Base-by-base conservation (phyloP, 257 asterid genomes). In the Plantago elongata region DNA sequence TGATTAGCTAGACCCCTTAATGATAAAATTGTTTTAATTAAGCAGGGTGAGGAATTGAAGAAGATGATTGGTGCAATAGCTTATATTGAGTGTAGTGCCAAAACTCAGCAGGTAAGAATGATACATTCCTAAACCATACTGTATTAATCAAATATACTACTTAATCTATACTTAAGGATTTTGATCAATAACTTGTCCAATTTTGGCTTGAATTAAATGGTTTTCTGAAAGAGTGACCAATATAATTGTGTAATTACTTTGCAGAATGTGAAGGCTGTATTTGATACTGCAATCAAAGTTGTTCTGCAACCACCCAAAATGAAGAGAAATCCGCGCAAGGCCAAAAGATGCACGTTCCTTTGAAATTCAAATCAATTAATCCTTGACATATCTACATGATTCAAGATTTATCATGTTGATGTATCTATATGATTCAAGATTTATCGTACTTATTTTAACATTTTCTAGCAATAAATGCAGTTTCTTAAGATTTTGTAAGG, bases 81-180 rank as follows among this genome's bases (percentile, higher is more conserved):
- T 66, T 90, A 87, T 72, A 74, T 78, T 55, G 97, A 90, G 65
- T 90, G 96, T 59, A 90, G 97, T 63, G 94, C 97, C 65, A 90
- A 85, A 64, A 84, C 95, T 59, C 97, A 90, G 62, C 95, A 90
- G 90, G 97, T 90, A 75, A 55, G 10, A 54, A 8, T 1, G 40
- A 5, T 3, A 7, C 4, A 7, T 34, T 5, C 40, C 8, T 34
- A 34, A 34, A 34, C 8, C 2, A 34, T n/a, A 34, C 5, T 1
- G 0, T 4, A 34, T 34, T 7, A 34, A 7, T 3, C 8, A 34
- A 34, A 5, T 34, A 22, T 22, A 22, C 27, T 22, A 22, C 27
- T 22, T 22, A 22, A 22, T 22, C 27, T 22, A 22, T 22, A 22
- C 27, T 22, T 22, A 22, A 22, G 40, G 8, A 34, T 34, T 34